Conservation (phyloP, 2,329 filamentous ascomycete species). For the Diplodia scrobiculata region DNA sequence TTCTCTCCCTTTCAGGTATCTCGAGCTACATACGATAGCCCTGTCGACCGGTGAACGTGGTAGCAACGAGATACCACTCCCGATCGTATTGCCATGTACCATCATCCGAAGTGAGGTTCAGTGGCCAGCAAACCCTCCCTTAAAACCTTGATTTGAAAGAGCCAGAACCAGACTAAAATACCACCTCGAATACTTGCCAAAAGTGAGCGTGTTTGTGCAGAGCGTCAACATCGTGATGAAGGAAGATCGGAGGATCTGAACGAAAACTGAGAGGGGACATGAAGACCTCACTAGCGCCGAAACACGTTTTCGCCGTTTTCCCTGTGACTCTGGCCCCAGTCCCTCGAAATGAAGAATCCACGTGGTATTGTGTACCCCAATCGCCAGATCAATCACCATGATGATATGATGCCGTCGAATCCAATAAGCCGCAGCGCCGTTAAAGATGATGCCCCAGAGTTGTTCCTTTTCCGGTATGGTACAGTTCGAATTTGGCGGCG, state of each 20-base stretch:
- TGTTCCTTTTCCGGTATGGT: slow-evolving; percentile 25
- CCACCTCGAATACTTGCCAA: slow-evolving; percentile 2
- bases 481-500: slow-evolving; percentile 3
- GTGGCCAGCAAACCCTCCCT: neutral
- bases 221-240: slow-evolving; percentile 19
- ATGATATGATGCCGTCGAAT: slow-evolving; percentile 10
- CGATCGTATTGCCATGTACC: slow-evolving; percentile 12
- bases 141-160: neutral
- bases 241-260: neutral
- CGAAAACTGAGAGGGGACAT: slow-evolving; percentile 11
- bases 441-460: slow-evolving; percentile 27
- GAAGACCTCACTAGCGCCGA: slow-evolving; percentile 22
- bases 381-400: slow-evolving; percentile 13
- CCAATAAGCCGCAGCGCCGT: slow-evolving; percentile 28
- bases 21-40: slow-evolving; percentile 15
- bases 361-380: slow-evolving; percentile 11
- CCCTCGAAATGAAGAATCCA: slow-evolving; percentile 20
- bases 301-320: slow-evolving; percentile 26
- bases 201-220: slow-evolving; percentile 17
- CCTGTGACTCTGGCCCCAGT: slow-evolving; percentile 11
- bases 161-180: neutral
- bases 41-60: slow-evolving; percentile 5
- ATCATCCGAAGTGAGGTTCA: slow-evolving; percentile 2
- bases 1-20: slow-evolving; percentile 1
- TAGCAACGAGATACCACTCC: slow-evolving; percentile 5